phyloP scores from a whole-genome alignment of 305 asterid genomes.

The Rubia occidens region DNA sequence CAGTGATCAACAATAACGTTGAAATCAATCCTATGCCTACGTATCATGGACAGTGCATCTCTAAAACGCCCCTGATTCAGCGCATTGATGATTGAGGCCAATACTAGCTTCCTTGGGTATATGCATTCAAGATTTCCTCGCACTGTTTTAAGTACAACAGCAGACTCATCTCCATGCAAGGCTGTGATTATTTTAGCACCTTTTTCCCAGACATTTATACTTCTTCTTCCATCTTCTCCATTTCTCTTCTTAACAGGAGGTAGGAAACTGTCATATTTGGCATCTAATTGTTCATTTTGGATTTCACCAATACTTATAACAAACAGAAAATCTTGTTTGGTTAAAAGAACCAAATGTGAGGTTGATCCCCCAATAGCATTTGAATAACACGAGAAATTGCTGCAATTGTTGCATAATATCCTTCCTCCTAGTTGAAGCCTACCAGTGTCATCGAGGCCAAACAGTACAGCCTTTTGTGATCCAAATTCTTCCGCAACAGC shows the following conservation, averaged over 20 bases:
- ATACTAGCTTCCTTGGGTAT: constrained; percentile 79
- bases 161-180: constrained; percentile 92
- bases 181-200: constrained; percentile 73
- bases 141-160: constrained; percentile 65
- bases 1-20: constrained; percentile 76
- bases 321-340: constrained; percentile 76
- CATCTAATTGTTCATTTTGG: constrained; percentile 47
- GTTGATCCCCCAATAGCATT: constrained; percentile 51
- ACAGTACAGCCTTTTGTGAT: constrained; percentile 43
- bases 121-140: constrained; percentile 94
- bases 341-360: constrained; percentile 64
- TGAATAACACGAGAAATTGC: constrained; percentile 75
- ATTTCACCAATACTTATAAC: constrained; percentile 64
- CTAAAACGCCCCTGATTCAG: constrained; percentile 56
- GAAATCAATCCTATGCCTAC: constrained; percentile 90
- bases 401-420: constrained; percentile 70
- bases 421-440: constrained; percentile 53
- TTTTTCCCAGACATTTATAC: constrained; percentile 70
- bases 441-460: constrained; percentile 81
- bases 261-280: constrained; percentile 59
- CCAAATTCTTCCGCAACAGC: constrained; percentile 36
- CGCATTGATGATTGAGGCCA: constrained; percentile 68
- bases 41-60: constrained; percentile 76
- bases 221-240: constrained; percentile 45
- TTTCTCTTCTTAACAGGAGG: constrained; percentile 47